Conservation (phyloP, 208 protist genomes). For the Acanthamoeba lugdunensis region DNA sequence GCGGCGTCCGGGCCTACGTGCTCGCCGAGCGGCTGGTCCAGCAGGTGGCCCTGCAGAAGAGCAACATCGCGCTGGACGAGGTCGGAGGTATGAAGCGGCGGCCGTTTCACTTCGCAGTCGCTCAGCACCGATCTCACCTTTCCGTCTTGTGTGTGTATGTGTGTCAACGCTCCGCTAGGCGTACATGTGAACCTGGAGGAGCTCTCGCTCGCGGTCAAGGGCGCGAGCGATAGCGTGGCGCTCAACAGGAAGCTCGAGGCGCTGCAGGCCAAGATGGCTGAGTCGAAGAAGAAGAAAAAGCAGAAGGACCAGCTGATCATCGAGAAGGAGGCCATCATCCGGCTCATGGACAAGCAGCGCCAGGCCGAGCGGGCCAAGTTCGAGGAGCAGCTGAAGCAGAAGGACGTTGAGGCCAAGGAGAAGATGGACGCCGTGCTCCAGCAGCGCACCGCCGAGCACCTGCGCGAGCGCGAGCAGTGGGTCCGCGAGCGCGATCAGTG, state of each 20-base stretch:
- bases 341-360: slow-evolving; percentile 20
- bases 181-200: slow-evolving; percentile 2
- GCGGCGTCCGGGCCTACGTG: not conserved
- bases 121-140: too few relatives aligned
- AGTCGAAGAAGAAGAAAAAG: slow-evolving; percentile 2
- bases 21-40: not conserved
- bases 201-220: slow-evolving; percentile 11
- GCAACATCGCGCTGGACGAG: not conserved
- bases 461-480: slow-evolving; percentile 9
- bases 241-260: slow-evolving; percentile 20
- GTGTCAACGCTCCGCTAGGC: not conserved
- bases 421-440: not conserved
- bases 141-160: not conserved
- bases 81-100: not conserved
- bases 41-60: slow-evolving; percentile 21
- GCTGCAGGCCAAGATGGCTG: not conserved
- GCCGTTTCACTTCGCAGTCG: too few relatives aligned
- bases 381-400: not conserved
- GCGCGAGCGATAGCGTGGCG: not conserved
- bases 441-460: not conserved
- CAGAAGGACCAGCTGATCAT: not conserved
- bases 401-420: not conserved
- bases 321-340: slow-evolving; percentile 14
- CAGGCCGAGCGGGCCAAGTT: not conserved
- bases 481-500: not conserved